phyloP scores from a whole-genome alignment of 208 protist genomes.

The Lotmaria passim region DNA sequence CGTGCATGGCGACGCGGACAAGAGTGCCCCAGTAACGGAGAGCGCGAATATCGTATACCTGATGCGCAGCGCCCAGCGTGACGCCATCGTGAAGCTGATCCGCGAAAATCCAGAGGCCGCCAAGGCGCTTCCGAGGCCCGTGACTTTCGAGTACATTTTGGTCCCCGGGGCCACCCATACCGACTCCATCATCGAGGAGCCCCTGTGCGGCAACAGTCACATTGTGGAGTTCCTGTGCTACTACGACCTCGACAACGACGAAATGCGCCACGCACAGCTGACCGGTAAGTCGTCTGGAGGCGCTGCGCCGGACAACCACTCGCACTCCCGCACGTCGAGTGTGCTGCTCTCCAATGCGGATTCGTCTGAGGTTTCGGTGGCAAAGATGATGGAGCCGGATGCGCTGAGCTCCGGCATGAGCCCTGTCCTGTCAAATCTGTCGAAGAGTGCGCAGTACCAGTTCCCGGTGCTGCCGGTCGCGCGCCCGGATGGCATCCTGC shows the following conservation, averaged over 20 bases:
- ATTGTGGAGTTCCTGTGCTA: slow-evolving; percentile 74
- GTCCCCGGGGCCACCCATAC: slow-evolving; percentile 81
- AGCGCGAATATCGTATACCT: slow-evolving; percentile 69
- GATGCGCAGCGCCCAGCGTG: slow-evolving; percentile 70
- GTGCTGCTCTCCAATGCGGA: not conserved
- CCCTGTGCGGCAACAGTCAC: slow-evolving; percentile 64
- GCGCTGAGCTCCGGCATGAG: slow-evolving; percentile 12
- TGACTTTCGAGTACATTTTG: slow-evolving; percentile 72
- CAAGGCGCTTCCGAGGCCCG: slow-evolving; percentile 33
- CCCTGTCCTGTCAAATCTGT: slow-evolving; percentile 10
- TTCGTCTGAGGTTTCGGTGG: not conserved
- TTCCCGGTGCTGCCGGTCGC: slow-evolving; percentile 33
- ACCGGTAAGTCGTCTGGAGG: slow-evolving; percentile 2
- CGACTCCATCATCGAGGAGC: slow-evolving; percentile 85
- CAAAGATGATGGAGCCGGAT: slow-evolving; percentile 23
- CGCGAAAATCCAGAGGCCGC: slow-evolving; percentile 27
- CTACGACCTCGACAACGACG: slow-evolving; percentile 51
- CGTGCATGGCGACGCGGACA: slow-evolving; percentile 84
- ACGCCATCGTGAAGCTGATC: slow-evolving; percentile 39
- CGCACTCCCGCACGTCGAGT: slow-evolving; percentile 31
- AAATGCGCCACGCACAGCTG: slow-evolving; percentile 35
- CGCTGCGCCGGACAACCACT: not conserved
- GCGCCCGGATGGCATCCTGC: slow-evolving; percentile 57
- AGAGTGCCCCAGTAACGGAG: slow-evolving; percentile 77
- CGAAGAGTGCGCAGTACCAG: slow-evolving; percentile 10